Conservation (phyloP, 2,329 filamentous ascomycete species). For the Penicillium sp. region DNA sequence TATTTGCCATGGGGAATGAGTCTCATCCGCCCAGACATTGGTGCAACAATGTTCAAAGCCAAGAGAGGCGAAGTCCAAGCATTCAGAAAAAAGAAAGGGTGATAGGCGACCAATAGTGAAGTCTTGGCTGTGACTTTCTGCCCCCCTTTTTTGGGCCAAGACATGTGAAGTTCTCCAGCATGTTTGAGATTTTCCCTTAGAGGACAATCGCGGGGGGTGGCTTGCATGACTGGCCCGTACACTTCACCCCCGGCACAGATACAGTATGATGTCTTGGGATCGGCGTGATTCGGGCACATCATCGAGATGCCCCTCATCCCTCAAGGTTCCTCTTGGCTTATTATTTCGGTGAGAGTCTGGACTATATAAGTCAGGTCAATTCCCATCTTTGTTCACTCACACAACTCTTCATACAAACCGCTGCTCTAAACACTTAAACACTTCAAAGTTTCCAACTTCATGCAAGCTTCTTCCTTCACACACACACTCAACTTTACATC, state of each 20-base stretch:
- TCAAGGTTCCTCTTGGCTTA: constrained; percentile 19
- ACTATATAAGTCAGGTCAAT: constrained; percentile 32
- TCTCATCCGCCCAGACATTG: constrained; percentile 8
- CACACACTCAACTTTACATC: not conserved
- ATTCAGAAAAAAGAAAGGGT: constrained; percentile 20
- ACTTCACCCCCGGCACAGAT: constrained; percentile 19
- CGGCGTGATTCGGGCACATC: constrained; percentile 25
- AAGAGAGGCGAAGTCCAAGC: constrained; percentile 30
- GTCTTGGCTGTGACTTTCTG: constrained; percentile 20
- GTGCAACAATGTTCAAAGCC: constrained; percentile 21
- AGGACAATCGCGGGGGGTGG: constrained; percentile 24
- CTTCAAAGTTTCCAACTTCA: constrained; percentile 5
- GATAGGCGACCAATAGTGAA: constrained; percentile 30
- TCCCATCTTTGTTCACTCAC: constrained; percentile 4
- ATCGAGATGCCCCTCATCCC: constrained; percentile 28
- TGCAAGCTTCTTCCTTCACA: constrained; percentile 4
- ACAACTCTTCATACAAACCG: not conserved
- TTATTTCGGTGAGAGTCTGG: constrained; percentile 20
- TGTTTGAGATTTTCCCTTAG: constrained; percentile 21
- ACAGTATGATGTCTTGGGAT: constrained; percentile 22
- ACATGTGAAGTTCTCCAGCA: constrained; percentile 29
- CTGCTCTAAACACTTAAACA: not conserved
- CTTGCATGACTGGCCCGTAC: constrained; percentile 24
- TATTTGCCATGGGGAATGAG: constrained; percentile 20
- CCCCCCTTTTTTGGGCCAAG: constrained; percentile 27